Base-by-base conservation (phyloP, 2,329 filamentous ascomycete genomes). In the Nothophoma quercina region DNA sequence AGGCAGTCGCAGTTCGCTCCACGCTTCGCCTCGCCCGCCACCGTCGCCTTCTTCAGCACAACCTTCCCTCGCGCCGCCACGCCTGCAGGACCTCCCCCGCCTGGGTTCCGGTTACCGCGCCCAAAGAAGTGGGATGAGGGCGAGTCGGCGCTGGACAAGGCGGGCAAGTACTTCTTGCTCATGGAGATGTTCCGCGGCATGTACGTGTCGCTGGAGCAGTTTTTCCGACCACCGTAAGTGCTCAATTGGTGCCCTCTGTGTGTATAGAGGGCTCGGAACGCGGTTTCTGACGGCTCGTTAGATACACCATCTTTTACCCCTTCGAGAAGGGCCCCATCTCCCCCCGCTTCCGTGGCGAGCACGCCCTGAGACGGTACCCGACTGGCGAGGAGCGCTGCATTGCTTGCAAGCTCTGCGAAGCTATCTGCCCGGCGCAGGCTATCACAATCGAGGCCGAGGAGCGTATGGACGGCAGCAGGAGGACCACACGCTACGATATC, bases 401-500 rank as follows among this genome's bases (percentile, higher is more conserved):
- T 78, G 95, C 95, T 67, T 99, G 95, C 90, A 99, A 99, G 84
- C 88, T 99, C 54, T 99, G 95, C 81, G 95, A 99, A 81, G 95
- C 95, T 68, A 89, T 98, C 73, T 99, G 95, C 85, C 95, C 95
- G 33, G 95, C 95, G 51, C 91, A 96, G 79, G 95, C 95, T 71
- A 99, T 99, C 77, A 99, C 95, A 45, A 99, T 99, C 69, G 95
- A 99, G 81, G 95, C 95, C 51, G 95, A 99, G 78, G 95, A 99
- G 83, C 92, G 95, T 74, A 91, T 90, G 72, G 95, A 99, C 71
- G 95, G 95, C 60, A 96, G 91, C 72, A 88, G 95, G 78, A 87
- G 95, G 74, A 99, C 95, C 43, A 97, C 93, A 55, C 88, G 93
- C 75, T 99, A 99, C 80, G 95, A 99, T 76, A 97, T 99, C 74